Percentiles rank a stretch among this genome's conserved stretches.
These are phyloP conservation scores for Letharia lupina DNA, from an alignment of 495 filamentous ascomycete genomes.

Conservation along the genomic window DNA sequence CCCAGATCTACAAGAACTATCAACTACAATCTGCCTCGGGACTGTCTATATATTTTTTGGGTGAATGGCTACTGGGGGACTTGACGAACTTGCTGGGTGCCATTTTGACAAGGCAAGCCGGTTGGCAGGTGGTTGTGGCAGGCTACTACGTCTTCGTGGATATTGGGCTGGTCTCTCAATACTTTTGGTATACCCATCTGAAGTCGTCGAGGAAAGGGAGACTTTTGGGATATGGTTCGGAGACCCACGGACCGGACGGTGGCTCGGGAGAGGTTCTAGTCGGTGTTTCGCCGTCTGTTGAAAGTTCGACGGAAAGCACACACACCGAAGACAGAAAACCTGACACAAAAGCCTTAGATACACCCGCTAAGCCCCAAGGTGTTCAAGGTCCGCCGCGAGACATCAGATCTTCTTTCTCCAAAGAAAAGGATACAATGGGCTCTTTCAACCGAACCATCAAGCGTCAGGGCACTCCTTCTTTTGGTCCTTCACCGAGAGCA, in stretches of 20 bases:
- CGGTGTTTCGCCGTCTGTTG: conserved; percentile 15
- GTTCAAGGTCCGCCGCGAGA: background rate
- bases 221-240: conserved; percentile 4
- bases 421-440: conserved; percentile 7
- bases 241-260: conserved; percentile 24
- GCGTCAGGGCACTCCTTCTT: conserved; percentile 1
- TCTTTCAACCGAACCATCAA: conserved; percentile 5
- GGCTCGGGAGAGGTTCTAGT: conserved; percentile 27
- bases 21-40: conserved; percentile 57
- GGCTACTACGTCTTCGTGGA: conserved; percentile 64
- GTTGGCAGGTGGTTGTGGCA: conserved; percentile 62
- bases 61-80: conserved; percentile 64
- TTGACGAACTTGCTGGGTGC: conserved; percentile 59
- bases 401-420: conserved; percentile 5
- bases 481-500: conserved; percentile 33
- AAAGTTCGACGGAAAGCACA: background rate
- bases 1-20: conserved; percentile 67
- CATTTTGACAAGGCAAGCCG: conserved; percentile 56
- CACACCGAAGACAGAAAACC: background rate
- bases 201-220: conserved; percentile 33
- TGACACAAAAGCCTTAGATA: conserved; percentile 1
- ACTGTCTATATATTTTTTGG: conserved; percentile 58
- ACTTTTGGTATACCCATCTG: conserved; percentile 57
- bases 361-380: background rate
- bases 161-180: conserved; percentile 53